phyloP scores from a whole-genome alignment of 2,329 filamentous ascomycete genomes.

The Fusarium brevicatenulatum region DNA sequence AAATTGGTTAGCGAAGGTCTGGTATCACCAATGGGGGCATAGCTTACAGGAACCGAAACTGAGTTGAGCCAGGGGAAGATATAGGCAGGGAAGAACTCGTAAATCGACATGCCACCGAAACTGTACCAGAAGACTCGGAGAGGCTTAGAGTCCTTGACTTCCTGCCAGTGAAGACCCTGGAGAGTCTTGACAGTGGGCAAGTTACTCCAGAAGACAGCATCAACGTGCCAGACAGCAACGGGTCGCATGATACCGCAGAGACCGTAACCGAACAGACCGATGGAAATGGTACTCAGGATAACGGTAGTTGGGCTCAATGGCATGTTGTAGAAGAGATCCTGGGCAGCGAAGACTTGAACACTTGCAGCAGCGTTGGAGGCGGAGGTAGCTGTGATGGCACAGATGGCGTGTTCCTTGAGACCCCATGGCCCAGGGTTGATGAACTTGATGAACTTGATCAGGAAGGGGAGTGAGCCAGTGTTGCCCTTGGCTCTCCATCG shows the following conservation, averaged over 20 bases:
- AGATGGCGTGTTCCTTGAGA: conserved; percentile 66
- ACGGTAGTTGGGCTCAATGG: conserved; percentile 58
- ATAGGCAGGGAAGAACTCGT: conserved; percentile 65
- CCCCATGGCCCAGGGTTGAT: conserved; percentile 63
- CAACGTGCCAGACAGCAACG: conserved; percentile 64
- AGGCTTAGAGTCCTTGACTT: conserved; percentile 60
- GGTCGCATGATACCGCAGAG: conserved; percentile 64
- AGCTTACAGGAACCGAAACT: conserved; percentile 57
- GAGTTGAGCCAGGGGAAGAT: conserved; percentile 66
- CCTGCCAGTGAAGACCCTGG: conserved; percentile 65
- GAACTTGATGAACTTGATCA: conserved; percentile 55
- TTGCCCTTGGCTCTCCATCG: conserved; percentile 57
- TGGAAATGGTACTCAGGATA: conserved; percentile 61
- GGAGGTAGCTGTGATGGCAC: conserved; percentile 63
- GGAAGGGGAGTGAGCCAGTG: conserved; percentile 54
- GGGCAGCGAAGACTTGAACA: conserved; percentile 57
- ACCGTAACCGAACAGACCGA: conserved; percentile 66
- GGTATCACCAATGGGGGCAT: fast-evolving
- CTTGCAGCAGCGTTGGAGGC: conserved; percentile 60
- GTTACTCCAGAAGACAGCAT: conserved; percentile 66
- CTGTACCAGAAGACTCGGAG: conserved; percentile 63
- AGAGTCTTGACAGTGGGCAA: conserved; percentile 64
- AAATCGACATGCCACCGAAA: conserved; percentile 59
- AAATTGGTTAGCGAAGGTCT: background rate
- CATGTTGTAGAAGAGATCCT: conserved; percentile 63